These are phyloP conservation scores for Phoma herbarum DNA, from an alignment of 2,329 filamentous ascomycete species.

Conservation along the genomic window DNA sequence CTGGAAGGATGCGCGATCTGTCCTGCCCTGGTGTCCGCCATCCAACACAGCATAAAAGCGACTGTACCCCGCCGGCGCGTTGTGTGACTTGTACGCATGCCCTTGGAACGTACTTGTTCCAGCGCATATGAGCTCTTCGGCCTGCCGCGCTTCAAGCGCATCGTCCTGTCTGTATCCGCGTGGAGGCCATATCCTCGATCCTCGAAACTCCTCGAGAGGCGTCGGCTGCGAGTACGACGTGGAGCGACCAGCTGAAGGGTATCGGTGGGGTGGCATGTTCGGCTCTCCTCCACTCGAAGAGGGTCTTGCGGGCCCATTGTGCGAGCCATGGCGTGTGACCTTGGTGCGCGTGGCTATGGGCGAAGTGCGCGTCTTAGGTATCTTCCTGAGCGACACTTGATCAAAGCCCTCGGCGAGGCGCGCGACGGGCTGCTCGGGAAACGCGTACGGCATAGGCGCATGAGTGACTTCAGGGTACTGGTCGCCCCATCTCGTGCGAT, in stretches of 20 bases:
- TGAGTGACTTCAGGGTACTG: conserved; percentile 34
- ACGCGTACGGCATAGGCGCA: conserved; percentile 37
- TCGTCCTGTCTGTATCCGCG: conserved; percentile 48
- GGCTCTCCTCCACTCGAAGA: conserved; percentile 47
- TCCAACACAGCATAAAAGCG: conserved; percentile 54
- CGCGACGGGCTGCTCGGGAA: conserved; percentile 36
- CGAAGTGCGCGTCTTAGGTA: conserved; percentile 44
- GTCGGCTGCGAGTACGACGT: conserved; percentile 50
- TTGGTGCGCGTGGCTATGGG: conserved; percentile 47
- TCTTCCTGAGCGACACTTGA: conserved; percentile 39
- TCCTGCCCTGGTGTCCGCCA: conserved; percentile 48
- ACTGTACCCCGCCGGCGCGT: conserved; percentile 49
- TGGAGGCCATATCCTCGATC: conserved; percentile 52
- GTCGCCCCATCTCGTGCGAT: conserved; percentile 24
- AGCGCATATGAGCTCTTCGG: conserved; percentile 50
- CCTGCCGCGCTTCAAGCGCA: conserved; percentile 42
- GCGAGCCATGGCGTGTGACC: conserved; percentile 49
- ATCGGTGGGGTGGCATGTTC: conserved; percentile 38
- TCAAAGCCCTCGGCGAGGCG: conserved; percentile 35
- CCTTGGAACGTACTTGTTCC: conserved; percentile 54
- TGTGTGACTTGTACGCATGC: conserved; percentile 48
- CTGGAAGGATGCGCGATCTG: conserved; percentile 49
- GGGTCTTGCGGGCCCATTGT: conserved; percentile 41
- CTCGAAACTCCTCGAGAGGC: conserved; percentile 50
- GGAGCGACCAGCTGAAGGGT: conserved; percentile 38